Evolutionary conservation across 768 basidiomycete genomes (phyloP).

Genomic region (Exidia glandulosa): DNA sequence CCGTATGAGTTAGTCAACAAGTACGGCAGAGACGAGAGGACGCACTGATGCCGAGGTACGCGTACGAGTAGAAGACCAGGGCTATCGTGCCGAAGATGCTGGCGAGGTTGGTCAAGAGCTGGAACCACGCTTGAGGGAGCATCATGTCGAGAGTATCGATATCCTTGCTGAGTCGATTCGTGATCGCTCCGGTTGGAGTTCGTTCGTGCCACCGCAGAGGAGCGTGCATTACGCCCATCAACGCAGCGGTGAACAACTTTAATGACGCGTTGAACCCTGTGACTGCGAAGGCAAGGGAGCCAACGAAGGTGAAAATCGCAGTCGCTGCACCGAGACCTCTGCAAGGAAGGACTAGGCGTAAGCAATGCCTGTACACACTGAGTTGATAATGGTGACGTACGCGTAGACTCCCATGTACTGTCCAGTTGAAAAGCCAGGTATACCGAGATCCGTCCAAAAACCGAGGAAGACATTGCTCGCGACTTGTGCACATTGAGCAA

Average conservation of each 20-base stretch:
- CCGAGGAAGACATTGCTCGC: constrained; percentile 60
- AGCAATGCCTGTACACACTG: not conserved
- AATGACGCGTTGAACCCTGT: not conserved
- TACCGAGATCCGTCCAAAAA: constrained; percentile 52
- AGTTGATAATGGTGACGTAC: not conserved
- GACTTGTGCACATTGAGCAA: constrained; percentile 46
- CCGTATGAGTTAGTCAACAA: not conserved
- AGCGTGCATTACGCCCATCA: constrained; percentile 46
- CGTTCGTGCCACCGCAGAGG: constrained; percentile 64
- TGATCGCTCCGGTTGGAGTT: constrained; percentile 51
- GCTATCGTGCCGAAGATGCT: constrained; percentile 47
- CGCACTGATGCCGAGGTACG: constrained; percentile 44
- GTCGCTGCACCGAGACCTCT: not conserved
- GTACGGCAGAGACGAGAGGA: constrained; percentile 34
- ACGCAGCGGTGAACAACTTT: constrained; percentile 41
- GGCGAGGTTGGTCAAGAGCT: constrained; percentile 32
- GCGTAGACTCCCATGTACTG: constrained; percentile 57
- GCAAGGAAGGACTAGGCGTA: not conserved
- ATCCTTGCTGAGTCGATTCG: constrained; percentile 50
- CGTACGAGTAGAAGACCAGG: constrained; percentile 57
- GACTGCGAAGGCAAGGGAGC: not conserved
- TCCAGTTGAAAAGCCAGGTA: constrained; percentile 44
- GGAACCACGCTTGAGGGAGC: not conserved
- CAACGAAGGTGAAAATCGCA: not conserved
- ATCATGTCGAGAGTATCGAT: constrained; percentile 35